phyloP scores from a whole-genome alignment of 257 asterid genomes.

The Nicotiana tabacum region DNA sequence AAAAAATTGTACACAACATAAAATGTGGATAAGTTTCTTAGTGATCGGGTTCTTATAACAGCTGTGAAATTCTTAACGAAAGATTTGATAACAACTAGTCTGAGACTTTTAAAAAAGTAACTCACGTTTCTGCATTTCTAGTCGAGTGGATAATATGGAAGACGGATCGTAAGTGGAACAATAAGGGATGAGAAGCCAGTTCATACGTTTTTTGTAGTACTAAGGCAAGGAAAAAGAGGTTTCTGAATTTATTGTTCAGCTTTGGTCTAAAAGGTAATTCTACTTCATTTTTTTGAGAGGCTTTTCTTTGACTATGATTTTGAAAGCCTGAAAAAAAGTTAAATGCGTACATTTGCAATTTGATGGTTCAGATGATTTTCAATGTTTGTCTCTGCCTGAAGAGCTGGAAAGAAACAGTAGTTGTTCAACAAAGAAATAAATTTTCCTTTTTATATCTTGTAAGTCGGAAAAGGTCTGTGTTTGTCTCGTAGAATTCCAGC shows the following conservation, averaged over 20 bases:
- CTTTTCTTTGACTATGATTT: not conserved
- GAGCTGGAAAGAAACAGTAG: no score
- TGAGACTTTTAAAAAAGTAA: not conserved
- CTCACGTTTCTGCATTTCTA: not conserved
- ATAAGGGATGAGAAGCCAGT: not conserved
- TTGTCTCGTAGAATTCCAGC: no score
- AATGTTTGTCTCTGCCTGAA: not conserved
- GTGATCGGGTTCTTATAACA: not conserved
- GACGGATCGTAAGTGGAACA: not conserved
- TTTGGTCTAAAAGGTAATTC: not conserved
- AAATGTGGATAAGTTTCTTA: not conserved
- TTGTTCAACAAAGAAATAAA: no score
- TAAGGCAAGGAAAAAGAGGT: not conserved
- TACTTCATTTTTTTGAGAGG: not conserved
- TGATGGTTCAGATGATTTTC: not conserved
- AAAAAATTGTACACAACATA: not conserved
- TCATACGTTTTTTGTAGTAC: not conserved
- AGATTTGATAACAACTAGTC: not conserved
- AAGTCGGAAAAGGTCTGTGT: no score
- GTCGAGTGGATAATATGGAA: not conserved
- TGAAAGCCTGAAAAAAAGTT: not conserved
- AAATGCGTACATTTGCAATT: not conserved
- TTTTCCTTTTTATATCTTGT: no score
- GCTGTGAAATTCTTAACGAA: not conserved
- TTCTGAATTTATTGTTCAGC: not conserved